Conservation (phyloP, 2,329 filamentous ascomycete species). For the Fusarium pininemorale region DNA sequence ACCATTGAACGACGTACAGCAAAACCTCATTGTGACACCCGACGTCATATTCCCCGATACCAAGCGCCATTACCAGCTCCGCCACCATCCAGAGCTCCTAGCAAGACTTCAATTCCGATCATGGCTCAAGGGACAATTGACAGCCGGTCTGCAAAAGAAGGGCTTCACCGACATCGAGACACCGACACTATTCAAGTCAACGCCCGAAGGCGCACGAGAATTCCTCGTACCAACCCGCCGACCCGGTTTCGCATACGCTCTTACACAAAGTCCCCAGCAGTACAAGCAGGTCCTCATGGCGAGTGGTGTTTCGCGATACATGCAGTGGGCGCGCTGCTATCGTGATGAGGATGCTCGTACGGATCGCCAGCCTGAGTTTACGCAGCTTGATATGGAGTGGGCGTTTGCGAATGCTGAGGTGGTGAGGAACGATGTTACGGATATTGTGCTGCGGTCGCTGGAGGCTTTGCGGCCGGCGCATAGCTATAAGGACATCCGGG, state of each 20-base stretch:
- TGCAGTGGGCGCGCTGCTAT: constrained; percentile 94
- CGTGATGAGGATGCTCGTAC: constrained; percentile 92
- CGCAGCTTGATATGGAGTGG: constrained; percentile 93
- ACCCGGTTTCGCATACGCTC: constrained; percentile 81
- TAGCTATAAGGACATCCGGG: constrained; percentile 71
- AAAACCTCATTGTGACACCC: constrained; percentile 78
- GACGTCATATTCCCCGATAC: constrained; percentile 78
- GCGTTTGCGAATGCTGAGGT: constrained; percentile 71
- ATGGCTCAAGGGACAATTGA: constrained; percentile 62
- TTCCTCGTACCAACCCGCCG: constrained; percentile 90
- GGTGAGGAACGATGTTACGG: constrained; percentile 49
- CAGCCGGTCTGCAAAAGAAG: constrained; percentile 62
- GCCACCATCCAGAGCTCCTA: constrained; percentile 74
- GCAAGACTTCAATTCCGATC: constrained; percentile 77
- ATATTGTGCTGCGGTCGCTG: constrained; percentile 46
- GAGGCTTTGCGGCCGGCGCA: constrained; percentile 41
- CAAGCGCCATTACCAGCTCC: constrained; percentile 84
- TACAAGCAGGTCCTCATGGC: constrained; percentile 99
- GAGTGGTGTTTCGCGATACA: constrained; percentile 82
- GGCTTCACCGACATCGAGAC: constrained; percentile 87
- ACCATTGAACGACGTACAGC: constrained; percentile 50
- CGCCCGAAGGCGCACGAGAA: constrained; percentile 92
- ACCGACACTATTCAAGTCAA: constrained; percentile 95
- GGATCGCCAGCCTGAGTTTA: constrained; percentile 96
- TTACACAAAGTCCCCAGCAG: constrained; percentile 96